Evolutionary conservation across 768 basidiomycete genomes (phyloP), one percentile per base, ranked within the genome.

Genomic region (Serpula lacrymans): DNA sequence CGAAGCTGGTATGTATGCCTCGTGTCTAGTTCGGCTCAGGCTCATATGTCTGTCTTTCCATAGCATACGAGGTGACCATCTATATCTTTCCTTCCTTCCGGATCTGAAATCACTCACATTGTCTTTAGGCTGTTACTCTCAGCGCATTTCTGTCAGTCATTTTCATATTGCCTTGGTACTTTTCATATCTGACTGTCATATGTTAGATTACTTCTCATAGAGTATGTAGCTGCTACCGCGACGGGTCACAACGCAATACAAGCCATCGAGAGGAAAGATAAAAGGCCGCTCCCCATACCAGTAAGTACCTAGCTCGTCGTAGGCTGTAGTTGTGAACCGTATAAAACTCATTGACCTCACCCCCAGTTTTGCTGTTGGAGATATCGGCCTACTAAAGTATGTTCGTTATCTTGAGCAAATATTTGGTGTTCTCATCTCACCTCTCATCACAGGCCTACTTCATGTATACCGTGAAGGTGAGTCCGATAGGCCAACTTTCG

Each of bases 381-480:
- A 53, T 91, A 84, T 57, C 69, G 88, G 12, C 88, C 88, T 0
- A 87, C 87, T 12, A 91, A 89, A 69, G 83, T 78, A 43, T 20
- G 46, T 41, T 21, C 23, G 8, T 26, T 18, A 21, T 30, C 6
- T 17, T 39, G 27, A n/a, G n/a, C 14, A 4, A 38, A 22, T 27
- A 13, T 48, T 31, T 39, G 30, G 13, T 6, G 23, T 26, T 29
- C 14, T 34, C 23, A 16, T 22, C 11, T 39, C 37, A 38, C 7
- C 32, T 13, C 12, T 12, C 30, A 21, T 22, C 24, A 2, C 50
- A 87, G 79, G 70, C 84, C 2, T 91, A 94, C 63, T 95, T 95
- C 58, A 88, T 94, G 80, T 84, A 90, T 54, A 82, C 88, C 8
- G 63, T 90, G 57, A 90, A 89, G 70, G 89, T 84, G 49, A 5